Conservation (phyloP, 306 rosid species). For the Vigna radiata region DNA sequence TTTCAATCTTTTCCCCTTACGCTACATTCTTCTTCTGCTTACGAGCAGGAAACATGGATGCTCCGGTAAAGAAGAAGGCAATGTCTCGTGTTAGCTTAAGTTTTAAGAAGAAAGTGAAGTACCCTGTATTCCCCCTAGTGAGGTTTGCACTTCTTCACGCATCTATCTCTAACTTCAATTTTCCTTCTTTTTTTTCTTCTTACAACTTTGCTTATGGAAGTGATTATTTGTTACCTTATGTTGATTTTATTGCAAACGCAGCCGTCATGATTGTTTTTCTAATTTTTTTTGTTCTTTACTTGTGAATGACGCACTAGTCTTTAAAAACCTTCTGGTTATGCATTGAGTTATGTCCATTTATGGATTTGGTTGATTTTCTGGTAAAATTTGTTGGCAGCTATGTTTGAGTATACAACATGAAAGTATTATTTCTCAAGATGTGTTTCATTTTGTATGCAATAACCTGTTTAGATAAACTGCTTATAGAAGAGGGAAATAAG, state of each 20-base stretch:
- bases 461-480: background rate
- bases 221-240: slow-evolving; percentile 11
- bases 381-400: background rate
- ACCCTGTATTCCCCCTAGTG: slow-evolving; percentile 78
- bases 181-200: background rate
- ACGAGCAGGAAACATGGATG: slow-evolving; percentile 43
- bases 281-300: background rate
- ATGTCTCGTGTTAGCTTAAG: slow-evolving; percentile 77
- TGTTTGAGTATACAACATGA: slow-evolving; percentile 4
- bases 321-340: slow-evolving; percentile 9
- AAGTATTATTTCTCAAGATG: background rate
- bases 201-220: background rate
- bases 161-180: background rate
- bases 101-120: slow-evolving; percentile 86
- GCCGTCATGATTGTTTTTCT: background rate
- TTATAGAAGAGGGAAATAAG: background rate
- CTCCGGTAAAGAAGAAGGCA: slow-evolving; percentile 72
- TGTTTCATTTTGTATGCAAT: background rate
- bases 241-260: background rate
- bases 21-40: background rate
- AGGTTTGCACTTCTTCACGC: slow-evolving; percentile 56
- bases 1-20: background rate
- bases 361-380: slow-evolving; percentile 38
- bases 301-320: background rate
- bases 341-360: slow-evolving; percentile 18